phyloP scores from a whole-genome alignment of 176 grass and related monocot genomes.

The Coix lacrymajobi region DNA sequence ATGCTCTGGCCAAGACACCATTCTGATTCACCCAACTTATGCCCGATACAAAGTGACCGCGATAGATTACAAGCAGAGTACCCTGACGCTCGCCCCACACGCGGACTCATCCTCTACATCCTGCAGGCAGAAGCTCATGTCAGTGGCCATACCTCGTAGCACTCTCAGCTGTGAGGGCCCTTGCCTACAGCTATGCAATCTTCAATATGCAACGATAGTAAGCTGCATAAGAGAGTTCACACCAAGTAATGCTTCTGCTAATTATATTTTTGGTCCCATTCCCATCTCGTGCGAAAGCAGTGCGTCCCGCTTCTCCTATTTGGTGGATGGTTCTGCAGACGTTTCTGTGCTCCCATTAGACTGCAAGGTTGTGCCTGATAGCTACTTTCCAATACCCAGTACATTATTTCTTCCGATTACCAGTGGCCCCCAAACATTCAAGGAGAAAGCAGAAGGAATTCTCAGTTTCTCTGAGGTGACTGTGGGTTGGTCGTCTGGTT shows the following conservation, averaged over 20 bases:
- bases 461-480: too few species aligned
- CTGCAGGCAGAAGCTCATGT: conserved; percentile 13
- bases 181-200: background rate
- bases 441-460: background rate
- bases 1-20: conserved; percentile 38
- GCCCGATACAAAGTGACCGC: conserved; percentile 5
- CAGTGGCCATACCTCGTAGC: background rate
- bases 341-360: background rate
- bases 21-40: conserved; percentile 7
- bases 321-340: background rate
- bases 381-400: background rate
- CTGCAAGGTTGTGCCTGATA: background rate
- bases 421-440: too few species aligned
- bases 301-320: background rate
- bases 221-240: conserved; percentile 5
- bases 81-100: background rate
- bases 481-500: background rate
- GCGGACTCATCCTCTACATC: background rate
- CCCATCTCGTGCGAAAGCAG: background rate
- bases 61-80: conserved; percentile 4
- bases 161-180: background rate
- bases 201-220: background rate
- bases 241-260: background rate
- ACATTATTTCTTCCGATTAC: too few species aligned
- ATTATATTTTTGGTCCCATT: background rate